These are phyloP conservation scores for Cephalotrichum gorgonifer DNA, from an alignment of 2,329 filamentous ascomycete genomes.

Conservation along the genomic window DNA sequence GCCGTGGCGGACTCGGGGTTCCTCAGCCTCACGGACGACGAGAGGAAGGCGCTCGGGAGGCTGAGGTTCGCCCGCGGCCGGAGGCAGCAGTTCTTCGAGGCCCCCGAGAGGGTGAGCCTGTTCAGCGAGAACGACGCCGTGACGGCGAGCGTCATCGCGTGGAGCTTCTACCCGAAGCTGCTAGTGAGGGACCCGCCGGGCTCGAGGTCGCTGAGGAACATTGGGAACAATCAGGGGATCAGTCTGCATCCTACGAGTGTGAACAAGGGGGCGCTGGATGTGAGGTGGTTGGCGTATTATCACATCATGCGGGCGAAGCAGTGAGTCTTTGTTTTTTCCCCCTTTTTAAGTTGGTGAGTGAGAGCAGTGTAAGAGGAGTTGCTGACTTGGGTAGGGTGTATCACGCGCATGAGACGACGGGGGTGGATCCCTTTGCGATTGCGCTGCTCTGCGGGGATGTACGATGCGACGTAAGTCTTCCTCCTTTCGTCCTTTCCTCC, in stretches of 20 bases:
- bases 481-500: background rate
- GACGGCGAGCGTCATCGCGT: constrained; percentile 73
- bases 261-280: constrained; percentile 59
- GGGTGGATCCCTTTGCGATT: constrained; percentile 72
- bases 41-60: constrained; percentile 58
- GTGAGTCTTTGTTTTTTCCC: constrained; percentile 30
- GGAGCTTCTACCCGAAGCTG: constrained; percentile 93
- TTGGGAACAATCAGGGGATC: constrained; percentile 86
- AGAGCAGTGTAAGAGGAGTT: no score
- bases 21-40: constrained; percentile 61
- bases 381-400: constrained; percentile 45
- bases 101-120: constrained; percentile 63
- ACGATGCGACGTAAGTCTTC: constrained; percentile 60
- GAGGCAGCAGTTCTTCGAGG: constrained; percentile 68
- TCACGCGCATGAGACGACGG: constrained; percentile 82
- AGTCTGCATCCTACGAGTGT: constrained; percentile 81
- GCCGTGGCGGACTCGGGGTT: constrained; percentile 81
- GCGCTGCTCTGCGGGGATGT: constrained; percentile 80
- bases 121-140: constrained; percentile 75
- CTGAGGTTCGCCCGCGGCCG: constrained; percentile 54
- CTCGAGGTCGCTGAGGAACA: constrained; percentile 75
- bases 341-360: constrained; percentile 6
- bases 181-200: constrained; percentile 62
- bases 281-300: constrained; percentile 88
- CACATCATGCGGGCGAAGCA: constrained; percentile 91